Conservation (phyloP, 2,329 filamentous ascomycete species). For the Cladophialophora bantiana region DNA sequence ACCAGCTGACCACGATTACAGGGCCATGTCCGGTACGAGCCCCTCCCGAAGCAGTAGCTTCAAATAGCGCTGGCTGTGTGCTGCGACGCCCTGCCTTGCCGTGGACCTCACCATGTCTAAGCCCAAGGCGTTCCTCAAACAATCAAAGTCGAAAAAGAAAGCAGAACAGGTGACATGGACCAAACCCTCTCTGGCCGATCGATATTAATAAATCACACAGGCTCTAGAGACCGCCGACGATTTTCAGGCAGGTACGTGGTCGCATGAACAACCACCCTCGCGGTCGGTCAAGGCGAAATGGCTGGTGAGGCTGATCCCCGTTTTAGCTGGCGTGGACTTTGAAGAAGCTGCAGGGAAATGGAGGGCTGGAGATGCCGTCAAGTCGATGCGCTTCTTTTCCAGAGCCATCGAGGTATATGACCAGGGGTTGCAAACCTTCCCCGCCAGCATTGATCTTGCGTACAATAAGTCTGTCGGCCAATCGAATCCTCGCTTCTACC, state of each 20-base stretch:
- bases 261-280: conserved; percentile 10
- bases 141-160: conserved; percentile 40
- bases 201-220: conserved; percentile 45
- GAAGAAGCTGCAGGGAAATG: conserved; percentile 79
- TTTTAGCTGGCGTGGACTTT: conserved; percentile 66
- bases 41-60: background rate
- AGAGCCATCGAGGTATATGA: conserved; percentile 72
- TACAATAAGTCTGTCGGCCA: conserved; percentile 70
- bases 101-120: conserved; percentile 31
- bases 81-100: background rate
- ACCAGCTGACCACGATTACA: background rate
- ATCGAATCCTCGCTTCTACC: background rate
- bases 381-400: conserved; percentile 65
- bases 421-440: conserved; percentile 66
- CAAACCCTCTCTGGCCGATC: background rate
- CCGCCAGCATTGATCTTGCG: conserved; percentile 71
- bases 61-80: background rate
- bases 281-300: background rate
- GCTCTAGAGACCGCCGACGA: conserved; percentile 70
- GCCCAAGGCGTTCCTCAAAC: conserved; percentile 41
- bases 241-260: conserved; percentile 64
- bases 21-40: background rate
- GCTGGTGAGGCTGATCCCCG: background rate
- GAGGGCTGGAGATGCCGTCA: conserved; percentile 72
- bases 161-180: conserved; percentile 47